Percentiles rank a stretch among this genome's conserved stretches.
Conservation (phyloP, 257 asterid genomes). For the Solanum infundibuliforme region DNA sequence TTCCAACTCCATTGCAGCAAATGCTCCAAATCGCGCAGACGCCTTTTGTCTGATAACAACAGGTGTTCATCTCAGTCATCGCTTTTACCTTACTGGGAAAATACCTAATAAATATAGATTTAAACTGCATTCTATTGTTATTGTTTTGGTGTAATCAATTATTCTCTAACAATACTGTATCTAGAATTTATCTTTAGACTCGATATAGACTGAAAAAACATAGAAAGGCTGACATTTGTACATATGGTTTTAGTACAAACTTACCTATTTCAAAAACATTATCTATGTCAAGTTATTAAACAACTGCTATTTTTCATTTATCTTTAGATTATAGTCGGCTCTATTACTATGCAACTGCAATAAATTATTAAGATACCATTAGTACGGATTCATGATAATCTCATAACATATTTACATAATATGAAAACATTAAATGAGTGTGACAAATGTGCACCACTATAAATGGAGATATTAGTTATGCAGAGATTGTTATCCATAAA, state of each 20-base stretch:
- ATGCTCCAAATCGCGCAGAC: not conserved
- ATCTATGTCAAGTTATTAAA: not conserved
- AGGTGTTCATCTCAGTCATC: not conserved
- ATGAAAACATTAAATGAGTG: not conserved
- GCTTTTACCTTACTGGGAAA: not conserved
- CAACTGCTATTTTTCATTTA: not conserved
- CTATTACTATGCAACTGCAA: not conserved
- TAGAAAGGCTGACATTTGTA: too few species aligned
- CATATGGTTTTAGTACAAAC: too few species aligned
- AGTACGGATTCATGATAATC: not conserved
- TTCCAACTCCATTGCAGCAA: too few species aligned
- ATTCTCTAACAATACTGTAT: too few species aligned
- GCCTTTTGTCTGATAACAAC: not conserved
- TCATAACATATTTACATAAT: not conserved
- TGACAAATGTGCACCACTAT: not conserved
- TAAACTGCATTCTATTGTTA: too few species aligned
- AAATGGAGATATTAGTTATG: too few species aligned
- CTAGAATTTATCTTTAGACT: too few species aligned
- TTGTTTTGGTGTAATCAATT: too few species aligned
- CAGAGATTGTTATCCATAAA: too few species aligned
- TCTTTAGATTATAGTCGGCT: not conserved
- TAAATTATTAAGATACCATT: not conserved
- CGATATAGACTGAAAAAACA: too few species aligned
- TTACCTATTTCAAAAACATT: too few species aligned
- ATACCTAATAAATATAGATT: too few species aligned